These are phyloP conservation scores for Polysphondylium violaceum DNA, from an alignment of 78 protist species.

Conservation along the genomic window DNA sequence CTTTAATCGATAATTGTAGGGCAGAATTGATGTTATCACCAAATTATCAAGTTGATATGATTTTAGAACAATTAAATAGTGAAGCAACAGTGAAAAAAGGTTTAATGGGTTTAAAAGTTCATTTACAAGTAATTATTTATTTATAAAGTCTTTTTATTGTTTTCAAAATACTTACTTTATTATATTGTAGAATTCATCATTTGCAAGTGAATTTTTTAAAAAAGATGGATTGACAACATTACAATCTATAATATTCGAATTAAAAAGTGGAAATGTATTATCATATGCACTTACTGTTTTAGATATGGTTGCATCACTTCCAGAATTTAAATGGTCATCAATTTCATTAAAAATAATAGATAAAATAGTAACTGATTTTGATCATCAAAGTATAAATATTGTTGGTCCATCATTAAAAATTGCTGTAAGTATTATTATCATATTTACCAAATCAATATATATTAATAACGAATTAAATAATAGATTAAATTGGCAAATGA, in stretches of 20 bases:
- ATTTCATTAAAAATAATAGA: constrained; percentile 30
- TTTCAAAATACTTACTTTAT: neutral
- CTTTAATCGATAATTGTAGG: neutral
- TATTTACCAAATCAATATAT: neutral
- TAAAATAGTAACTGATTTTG: constrained; percentile 46
- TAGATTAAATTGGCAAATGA: constrained; percentile 21
- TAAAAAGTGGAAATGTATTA: constrained; percentile 31
- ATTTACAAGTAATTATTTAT: constrained; percentile 20
- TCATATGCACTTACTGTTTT: constrained; percentile 35
- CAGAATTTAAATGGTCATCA: constrained; percentile 7
- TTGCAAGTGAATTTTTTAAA: constrained; percentile 32
- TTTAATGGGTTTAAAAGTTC: constrained; percentile 31
- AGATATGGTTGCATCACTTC: neutral
- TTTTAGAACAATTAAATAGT: constrained; percentile 25
- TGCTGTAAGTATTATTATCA: constrained; percentile 21
- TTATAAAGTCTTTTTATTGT: neutral
- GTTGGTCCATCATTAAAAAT: constrained; percentile 60
- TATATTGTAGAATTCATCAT: constrained; percentile 13
- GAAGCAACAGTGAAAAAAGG: constrained; percentile 19
- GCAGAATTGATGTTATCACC: constrained; percentile 43
- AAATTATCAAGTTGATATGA: constrained; percentile 38
- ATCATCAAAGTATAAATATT: constrained; percentile 36
- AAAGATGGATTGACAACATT: constrained; percentile 42
- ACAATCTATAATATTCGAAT: constrained; percentile 45
- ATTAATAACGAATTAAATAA: neutral